A percentile compares a stretch with the other conserved stretches of the same genome.
phyloP scores from a whole-genome alignment of 108 stramenopile species.

The Skeletonema tropicum region DNA sequence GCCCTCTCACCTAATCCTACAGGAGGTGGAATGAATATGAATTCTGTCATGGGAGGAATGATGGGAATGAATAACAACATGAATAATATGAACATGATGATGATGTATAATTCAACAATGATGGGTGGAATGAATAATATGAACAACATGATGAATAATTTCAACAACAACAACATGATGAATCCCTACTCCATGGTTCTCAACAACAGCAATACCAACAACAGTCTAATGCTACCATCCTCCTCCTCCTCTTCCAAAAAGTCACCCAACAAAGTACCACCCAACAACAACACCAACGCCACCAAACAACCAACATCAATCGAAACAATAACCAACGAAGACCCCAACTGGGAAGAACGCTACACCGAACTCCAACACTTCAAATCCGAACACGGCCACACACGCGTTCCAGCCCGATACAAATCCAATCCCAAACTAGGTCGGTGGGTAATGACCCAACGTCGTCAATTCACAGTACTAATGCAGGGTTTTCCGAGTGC shows the following conservation, averaged over 20 bases:
- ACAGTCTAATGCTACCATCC: no score
- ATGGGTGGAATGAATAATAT: background rate
- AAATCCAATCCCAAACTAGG: slow-evolving; percentile 4
- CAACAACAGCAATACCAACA: background rate
- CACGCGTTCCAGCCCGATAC: slow-evolving; percentile 4
- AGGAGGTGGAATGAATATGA: background rate
- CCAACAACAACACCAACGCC: background rate
- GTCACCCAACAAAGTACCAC: background rate
- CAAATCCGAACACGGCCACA: slow-evolving; percentile 9
- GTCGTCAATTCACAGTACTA: slow-evolving; percentile 11
- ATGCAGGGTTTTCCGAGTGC: slow-evolving; percentile 10
- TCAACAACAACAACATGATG: background rate
- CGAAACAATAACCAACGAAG: background rate
- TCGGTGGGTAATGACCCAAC: slow-evolving; percentile 12
- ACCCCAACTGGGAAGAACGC: slow-evolving; percentile 6
- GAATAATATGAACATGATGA: background rate
- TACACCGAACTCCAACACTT: slow-evolving; percentile 4
- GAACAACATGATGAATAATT: background rate
- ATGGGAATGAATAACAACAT: background rate
- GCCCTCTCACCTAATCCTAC: background rate
- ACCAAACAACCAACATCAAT: background rate
- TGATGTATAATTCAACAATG: background rate
- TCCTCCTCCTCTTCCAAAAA: no score
- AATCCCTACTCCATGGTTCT: background rate
- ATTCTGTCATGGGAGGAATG: background rate